phyloP scores from a whole-genome alignment of 148 eudicot genomes.

The Diospyros lotus region DNA sequence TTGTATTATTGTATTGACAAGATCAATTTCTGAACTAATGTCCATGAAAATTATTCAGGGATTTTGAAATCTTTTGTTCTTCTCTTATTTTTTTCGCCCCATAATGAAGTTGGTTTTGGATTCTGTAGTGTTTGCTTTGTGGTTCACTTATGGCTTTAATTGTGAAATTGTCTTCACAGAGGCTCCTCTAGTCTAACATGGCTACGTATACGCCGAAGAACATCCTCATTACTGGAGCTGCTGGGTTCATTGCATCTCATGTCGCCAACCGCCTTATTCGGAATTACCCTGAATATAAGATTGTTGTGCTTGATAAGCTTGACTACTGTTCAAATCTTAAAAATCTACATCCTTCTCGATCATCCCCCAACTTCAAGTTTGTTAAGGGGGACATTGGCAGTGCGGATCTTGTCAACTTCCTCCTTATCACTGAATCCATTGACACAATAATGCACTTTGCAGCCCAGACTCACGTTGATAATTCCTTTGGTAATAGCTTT shows the following conservation, averaged over 20 bases:
- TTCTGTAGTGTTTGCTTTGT: neutral
- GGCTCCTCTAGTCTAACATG: slow-evolving; percentile 21
- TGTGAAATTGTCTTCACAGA: slow-evolving; percentile 14
- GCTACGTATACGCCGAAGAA: slow-evolving; percentile 45
- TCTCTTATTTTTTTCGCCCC: neutral
- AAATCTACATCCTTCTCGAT: slow-evolving; percentile 52
- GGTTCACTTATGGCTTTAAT: slow-evolving; percentile 4
- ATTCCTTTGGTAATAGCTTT: slow-evolving; percentile 64
- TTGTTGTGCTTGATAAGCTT: slow-evolving; percentile 68
- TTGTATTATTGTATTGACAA: neutral
- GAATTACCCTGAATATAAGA: slow-evolving; percentile 56
- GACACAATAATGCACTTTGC: slow-evolving; percentile 75
- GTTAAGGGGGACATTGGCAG: slow-evolving; percentile 70
- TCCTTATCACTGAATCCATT: slow-evolving; percentile 55
- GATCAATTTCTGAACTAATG: neutral
- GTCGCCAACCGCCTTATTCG: slow-evolving; percentile 55
- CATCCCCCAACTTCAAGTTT: slow-evolving; percentile 59
- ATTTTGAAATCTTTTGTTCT: neutral
- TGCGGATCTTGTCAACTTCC: slow-evolving; percentile 63
- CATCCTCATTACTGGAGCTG: slow-evolving; percentile 65
- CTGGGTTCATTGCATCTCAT: slow-evolving; percentile 65
- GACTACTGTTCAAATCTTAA: slow-evolving; percentile 66
- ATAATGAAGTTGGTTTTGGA: neutral
- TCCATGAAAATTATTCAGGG: neutral
- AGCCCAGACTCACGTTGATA: slow-evolving; percentile 63